These are phyloP conservation scores for Pythium diclinum DNA, from an alignment of 352 stramenopile genomes.

Conservation along the genomic window DNA sequence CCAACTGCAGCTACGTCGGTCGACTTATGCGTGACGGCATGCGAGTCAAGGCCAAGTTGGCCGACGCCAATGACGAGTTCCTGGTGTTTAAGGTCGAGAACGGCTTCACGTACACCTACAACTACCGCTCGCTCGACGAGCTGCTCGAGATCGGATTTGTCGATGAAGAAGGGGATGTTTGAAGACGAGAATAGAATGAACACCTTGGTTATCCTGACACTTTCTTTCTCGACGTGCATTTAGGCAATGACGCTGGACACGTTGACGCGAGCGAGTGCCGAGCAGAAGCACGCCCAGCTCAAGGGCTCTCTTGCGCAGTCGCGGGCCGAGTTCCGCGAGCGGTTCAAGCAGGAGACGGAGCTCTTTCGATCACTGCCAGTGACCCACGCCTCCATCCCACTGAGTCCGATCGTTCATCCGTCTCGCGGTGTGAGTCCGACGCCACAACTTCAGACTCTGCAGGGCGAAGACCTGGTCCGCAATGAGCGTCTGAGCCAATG, in stretches of 20 bases:
- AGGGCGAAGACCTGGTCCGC: slow-evolving; percentile 49
- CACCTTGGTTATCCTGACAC: background rate
- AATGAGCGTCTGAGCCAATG: slow-evolving; percentile 58
- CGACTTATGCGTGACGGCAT: slow-evolving; percentile 46
- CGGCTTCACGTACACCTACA: slow-evolving; percentile 61
- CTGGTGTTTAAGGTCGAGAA: slow-evolving; percentile 63
- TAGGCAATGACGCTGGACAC: slow-evolving; percentile 62
- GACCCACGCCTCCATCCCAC: background rate
- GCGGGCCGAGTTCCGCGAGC: slow-evolving; percentile 43
- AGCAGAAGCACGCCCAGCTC: slow-evolving; percentile 49
- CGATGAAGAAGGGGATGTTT: slow-evolving; percentile 4
- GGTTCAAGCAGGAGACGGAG: slow-evolving; percentile 41
- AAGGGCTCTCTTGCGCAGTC: slow-evolving; percentile 54
- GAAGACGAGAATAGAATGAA: slow-evolving; percentile 17
- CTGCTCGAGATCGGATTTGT: slow-evolving; percentile 33
- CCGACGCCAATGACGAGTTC: slow-evolving; percentile 36
- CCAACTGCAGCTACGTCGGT: slow-evolving; percentile 45
- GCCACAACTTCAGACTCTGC: background rate
- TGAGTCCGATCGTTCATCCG: slow-evolving; percentile 13
- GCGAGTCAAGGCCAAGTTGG: slow-evolving; percentile 62
- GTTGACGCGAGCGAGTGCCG: slow-evolving; percentile 51
- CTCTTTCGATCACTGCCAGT: slow-evolving; percentile 46
- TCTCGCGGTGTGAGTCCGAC: background rate
- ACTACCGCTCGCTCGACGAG: slow-evolving; percentile 30
- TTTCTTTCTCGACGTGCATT: too few relatives aligned